Conservation (phyloP, 106 monocot species). For the Hemerocallis citrina region DNA sequence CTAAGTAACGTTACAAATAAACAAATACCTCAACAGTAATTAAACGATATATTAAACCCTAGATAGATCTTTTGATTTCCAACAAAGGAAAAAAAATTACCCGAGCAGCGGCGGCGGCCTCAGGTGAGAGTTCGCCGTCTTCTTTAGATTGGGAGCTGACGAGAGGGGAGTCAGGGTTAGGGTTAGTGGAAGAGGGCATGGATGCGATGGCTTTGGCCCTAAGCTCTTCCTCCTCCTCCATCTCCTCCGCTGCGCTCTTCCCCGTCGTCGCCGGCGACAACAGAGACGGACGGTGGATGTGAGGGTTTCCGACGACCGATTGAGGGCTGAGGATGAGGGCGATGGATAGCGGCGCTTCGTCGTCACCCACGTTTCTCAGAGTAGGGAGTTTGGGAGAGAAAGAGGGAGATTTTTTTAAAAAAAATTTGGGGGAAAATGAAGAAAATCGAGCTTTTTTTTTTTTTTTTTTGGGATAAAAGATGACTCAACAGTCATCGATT, state of each 20-base stretch:
- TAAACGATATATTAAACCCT: neutral
- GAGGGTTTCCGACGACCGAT: too few species aligned
- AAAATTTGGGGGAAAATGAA: too few species aligned
- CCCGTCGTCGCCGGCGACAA: neutral
- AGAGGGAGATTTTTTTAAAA: neutral
- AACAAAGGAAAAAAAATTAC: neutral
- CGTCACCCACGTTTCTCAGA: too few species aligned
- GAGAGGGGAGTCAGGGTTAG: neutral
- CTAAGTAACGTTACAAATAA: neutral
- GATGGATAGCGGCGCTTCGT: too few species aligned
- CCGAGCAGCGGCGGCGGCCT: neutral
- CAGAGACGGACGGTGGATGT: neutral
- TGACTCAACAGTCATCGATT: too few species aligned
- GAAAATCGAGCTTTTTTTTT: too few species aligned
- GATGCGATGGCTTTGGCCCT: constrained; percentile 21
- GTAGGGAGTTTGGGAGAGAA: too few species aligned
- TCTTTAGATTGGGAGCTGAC: constrained; percentile 8
- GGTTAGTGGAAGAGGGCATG: constrained; percentile 15
- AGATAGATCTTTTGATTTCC: neutral
- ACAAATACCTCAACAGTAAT: neutral
- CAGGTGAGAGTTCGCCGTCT: constrained; percentile 15
- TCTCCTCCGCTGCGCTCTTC: constrained; percentile 7
- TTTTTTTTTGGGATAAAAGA: too few species aligned
- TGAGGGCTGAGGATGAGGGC: too few species aligned
- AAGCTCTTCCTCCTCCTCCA: constrained; percentile 13